Percentiles rank a stretch among this genome's conserved stretches.
Conservation (phyloP, 2,329 filamentous ascomycete species). For the Anisogramma anomala region DNA sequence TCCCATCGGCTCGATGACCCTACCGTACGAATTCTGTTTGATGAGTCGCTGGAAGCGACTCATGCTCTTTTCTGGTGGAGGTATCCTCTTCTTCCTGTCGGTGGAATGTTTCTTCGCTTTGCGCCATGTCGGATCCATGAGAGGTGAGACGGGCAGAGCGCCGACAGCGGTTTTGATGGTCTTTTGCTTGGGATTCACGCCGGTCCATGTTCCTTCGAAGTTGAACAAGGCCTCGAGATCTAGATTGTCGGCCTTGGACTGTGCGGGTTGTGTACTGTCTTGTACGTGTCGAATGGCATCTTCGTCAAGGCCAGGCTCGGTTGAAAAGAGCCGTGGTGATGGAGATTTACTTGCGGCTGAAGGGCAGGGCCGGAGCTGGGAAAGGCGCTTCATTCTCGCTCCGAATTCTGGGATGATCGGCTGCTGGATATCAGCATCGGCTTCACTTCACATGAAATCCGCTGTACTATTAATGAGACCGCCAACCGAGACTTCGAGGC, state of each 20-base stretch:
- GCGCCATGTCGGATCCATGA: constrained; percentile 41
- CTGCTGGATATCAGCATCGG: too few relatives aligned
- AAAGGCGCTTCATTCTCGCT: too few relatives aligned
- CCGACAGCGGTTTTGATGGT: constrained; percentile 35
- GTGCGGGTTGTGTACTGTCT: background rate
- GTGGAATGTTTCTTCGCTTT: constrained; percentile 26
- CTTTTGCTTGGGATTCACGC: constrained; percentile 29
- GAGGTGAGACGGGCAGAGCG: constrained; percentile 39
- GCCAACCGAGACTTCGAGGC: too few relatives aligned
- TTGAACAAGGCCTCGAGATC: background rate
- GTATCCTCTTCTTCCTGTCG: constrained; percentile 28
- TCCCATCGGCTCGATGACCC: constrained; percentile 10
- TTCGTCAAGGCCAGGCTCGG: background rate
- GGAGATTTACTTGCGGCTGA: background rate
- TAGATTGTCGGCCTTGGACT: background rate
- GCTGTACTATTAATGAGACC: too few relatives aligned
- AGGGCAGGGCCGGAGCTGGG: constrained; percentile 2
- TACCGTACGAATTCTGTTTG: constrained; percentile 53
- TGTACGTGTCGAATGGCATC: background rate
- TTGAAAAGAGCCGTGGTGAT: constrained; percentile 1
- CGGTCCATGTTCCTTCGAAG: constrained; percentile 10
- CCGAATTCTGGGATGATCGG: too few relatives aligned
- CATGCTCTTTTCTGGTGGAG: constrained; percentile 20
- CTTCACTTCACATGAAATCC: too few relatives aligned
- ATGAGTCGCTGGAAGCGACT: constrained; percentile 45